These are phyloP conservation scores for Luzula sylvatica DNA, from an alignment of 176 grass and related monocot genomes.

Conservation along the genomic window DNA sequence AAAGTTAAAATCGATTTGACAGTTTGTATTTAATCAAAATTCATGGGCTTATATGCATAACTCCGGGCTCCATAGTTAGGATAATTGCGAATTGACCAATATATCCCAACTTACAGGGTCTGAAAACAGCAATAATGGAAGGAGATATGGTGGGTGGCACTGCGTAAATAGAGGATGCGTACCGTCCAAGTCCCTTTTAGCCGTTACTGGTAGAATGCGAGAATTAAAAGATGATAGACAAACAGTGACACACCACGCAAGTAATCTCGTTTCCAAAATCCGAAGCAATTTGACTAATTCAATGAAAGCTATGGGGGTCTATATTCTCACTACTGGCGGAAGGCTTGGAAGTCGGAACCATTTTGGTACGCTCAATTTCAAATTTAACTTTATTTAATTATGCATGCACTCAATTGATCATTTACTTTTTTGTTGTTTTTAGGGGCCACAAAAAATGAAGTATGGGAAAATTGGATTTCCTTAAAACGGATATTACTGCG, in stretches of 20 bases:
- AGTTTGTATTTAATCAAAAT: too few relatives aligned
- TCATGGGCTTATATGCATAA: too few relatives aligned
- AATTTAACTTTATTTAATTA: background rate
- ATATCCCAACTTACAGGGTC: constrained; percentile 36
- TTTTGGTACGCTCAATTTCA: constrained; percentile 50
- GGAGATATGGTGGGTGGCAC: constrained; percentile 88
- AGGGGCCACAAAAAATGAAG: constrained; percentile 75
- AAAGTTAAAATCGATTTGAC: too few relatives aligned
- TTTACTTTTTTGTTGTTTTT: constrained; percentile 25
- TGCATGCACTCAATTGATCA: constrained; percentile 4
- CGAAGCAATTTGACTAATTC: constrained; percentile 89
- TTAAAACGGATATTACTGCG: constrained; percentile 76
- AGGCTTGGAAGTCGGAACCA: constrained; percentile 59
- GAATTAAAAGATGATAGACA: constrained; percentile 80
- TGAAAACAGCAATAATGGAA: constrained; percentile 95
- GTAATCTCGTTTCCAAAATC: constrained; percentile 87
- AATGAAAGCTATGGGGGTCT: constrained; percentile 73
- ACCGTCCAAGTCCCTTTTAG: constrained; percentile 89
- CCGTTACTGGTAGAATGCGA: constrained; percentile 88
- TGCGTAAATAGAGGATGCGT: constrained; percentile 94
- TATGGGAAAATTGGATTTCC: constrained; percentile 74
- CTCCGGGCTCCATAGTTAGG: too few relatives aligned
- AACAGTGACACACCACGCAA: constrained; percentile 85
- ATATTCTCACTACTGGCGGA: constrained; percentile 81
- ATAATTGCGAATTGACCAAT: background rate